Conservation (phyloP, 306 rosid species). For the cucumber (Cucumis sativus) region DNA sequence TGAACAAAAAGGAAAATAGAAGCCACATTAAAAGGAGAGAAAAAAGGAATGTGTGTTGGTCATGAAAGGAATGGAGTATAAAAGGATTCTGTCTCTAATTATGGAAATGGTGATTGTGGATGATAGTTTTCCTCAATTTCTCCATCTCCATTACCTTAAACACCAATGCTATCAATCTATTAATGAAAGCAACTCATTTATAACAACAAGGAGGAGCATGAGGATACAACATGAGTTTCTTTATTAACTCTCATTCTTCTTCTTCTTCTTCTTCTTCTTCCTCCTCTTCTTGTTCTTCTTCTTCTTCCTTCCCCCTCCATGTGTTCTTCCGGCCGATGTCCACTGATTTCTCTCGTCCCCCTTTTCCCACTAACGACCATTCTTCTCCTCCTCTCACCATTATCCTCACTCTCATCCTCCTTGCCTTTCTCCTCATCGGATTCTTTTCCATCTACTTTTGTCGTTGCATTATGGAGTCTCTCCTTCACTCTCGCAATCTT, state of each 20-base stretch:
- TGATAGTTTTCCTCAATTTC: not conserved
- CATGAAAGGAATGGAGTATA: too few relatives aligned
- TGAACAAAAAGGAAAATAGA: too few relatives aligned
- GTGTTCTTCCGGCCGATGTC: not conserved
- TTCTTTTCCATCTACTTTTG: slow-evolving; percentile 38
- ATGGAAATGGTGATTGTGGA: not conserved
- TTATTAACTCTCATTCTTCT: not conserved
- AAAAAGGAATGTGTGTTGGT: not conserved
- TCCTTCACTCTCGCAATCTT: slow-evolving; percentile 19
- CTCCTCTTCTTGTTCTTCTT: not conserved
- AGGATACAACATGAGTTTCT: not conserved
- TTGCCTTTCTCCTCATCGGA: slow-evolving; percentile 27
- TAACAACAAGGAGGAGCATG: not conserved
- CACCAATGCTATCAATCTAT: not conserved
- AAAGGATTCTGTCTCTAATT: not conserved
- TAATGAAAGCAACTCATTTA: too few relatives aligned
- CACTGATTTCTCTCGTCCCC: not conserved
- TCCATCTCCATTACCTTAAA: not conserved
- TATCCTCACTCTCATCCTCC: slow-evolving; percentile 28
- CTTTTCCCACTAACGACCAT: not conserved
- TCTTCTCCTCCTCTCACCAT: slow-evolving; percentile 27
- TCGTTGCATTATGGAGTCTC: slow-evolving; percentile 20
- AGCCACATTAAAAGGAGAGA: not conserved
- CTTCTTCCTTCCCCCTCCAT: not conserved
- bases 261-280: not conserved